Evolutionary conservation across 164 flowering plant genomes (phyloP), one percentile per base, ranked within the genome.

Genomic region (Kingdonia uniflora): DNA sequence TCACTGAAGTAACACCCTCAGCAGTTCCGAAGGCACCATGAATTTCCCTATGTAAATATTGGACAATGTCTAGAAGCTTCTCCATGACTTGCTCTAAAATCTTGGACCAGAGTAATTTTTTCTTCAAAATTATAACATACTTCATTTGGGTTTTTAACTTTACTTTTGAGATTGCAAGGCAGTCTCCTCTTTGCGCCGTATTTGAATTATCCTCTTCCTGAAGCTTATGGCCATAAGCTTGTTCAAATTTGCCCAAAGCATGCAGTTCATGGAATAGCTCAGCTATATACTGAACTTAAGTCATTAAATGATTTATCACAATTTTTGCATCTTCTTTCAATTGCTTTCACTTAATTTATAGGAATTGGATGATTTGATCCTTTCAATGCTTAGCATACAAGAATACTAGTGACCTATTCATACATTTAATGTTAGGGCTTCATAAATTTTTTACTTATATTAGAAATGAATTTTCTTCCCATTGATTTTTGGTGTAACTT

Each of bases 71-170:
- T 35, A 87, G 96, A 64, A 91, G 88, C 74, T 83, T 83, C 76
- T 85, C 97, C 92, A 87, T 87, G 50, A 87, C 92, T 96, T 91
- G 70, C 53, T 94, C 99, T 82, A 94, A 74, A 60, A 77, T 82
- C 76, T 61, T 86, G 59, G 92, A 82, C 99, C 99, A 94, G 10
- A 94, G 86, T 11, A 97, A 94, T 64, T 83, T 94, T 63, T 85
- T 94, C 75, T 87, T 81, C 70, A 94, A 74, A 60, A 59, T 81
- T 67, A 61, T 81, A 17, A 94, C 99, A 70, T 82, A 89, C 72
- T 87, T 94, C 66, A 61, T 82, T 65, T 94, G 97, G 63, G 87
- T 80, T 70, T 89, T 94, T 42, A 94, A 58, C 61, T 94, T 97
- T 1, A 83, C 74, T 53, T 79, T 78, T 65, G 88, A 75, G 45